These are phyloP conservation scores for Cercospora citrullina DNA, from an alignment of 2,329 filamentous ascomycete species.

Conservation along the genomic window DNA sequence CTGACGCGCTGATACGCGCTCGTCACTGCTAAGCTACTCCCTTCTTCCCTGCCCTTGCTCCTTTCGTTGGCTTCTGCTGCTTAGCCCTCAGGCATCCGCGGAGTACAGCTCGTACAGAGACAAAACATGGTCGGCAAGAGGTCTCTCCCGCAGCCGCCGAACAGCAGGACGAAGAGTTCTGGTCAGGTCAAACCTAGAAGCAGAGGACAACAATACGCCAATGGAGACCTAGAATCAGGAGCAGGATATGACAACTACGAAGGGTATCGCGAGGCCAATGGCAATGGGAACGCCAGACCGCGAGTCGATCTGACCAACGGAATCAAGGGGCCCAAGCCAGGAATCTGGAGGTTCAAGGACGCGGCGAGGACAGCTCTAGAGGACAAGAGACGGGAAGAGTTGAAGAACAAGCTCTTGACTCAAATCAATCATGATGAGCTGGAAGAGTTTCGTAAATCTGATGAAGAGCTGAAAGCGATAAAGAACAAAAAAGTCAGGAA, in stretches of 20 bases:
- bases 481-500: constrained; percentile 54
- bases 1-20: constrained; percentile 1
- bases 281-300: constrained; percentile 23
- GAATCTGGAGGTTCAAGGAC: constrained; percentile 50
- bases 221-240: constrained; percentile 25
- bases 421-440: constrained; percentile 50
- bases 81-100: neutral
- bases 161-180: constrained; percentile 5
- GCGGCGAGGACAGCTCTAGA: constrained; percentile 49
- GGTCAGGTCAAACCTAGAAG: constrained; percentile 14
- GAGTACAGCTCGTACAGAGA: neutral
- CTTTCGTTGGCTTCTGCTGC: neutral
- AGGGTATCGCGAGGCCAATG: constrained; percentile 12
- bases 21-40: neutral
- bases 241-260: constrained; percentile 10
- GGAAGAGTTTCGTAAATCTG: constrained; percentile 53
- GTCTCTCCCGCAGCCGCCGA: constrained; percentile 19
- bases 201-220: constrained; percentile 4
- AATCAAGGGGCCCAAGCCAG: constrained; percentile 29
- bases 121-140: constrained; percentile 35
- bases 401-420: constrained; percentile 53
- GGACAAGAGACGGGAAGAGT: constrained; percentile 46
- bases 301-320: constrained; percentile 19
- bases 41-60: neutral
- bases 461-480: constrained; percentile 56